Percentiles rank a stretch among this genome's conserved stretches.
Evolutionary conservation across 371 early-diverging fungal genomes (phyloP).

Genomic region (Mortierella sp.): DNA sequence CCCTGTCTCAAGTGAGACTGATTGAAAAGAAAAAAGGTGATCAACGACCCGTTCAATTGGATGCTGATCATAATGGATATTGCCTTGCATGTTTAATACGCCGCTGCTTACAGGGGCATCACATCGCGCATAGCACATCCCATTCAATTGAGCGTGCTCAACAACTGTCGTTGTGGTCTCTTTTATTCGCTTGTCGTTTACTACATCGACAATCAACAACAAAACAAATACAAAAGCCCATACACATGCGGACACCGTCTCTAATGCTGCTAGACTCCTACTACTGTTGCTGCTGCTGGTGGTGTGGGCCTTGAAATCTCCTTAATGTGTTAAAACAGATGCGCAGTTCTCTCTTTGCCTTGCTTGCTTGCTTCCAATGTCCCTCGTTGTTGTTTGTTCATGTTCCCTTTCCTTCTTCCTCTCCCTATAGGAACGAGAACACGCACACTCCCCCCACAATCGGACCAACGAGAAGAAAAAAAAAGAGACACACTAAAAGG

Average conservation of each 20-base stretch:
- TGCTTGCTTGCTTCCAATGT: background rate
- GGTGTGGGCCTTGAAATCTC: background rate
- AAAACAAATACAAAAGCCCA: background rate
- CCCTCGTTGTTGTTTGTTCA: background rate
- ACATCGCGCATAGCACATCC: background rate
- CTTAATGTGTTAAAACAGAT: background rate
- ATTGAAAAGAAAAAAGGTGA: background rate
- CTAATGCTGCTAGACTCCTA: too few species aligned
- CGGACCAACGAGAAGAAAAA: constrained; percentile 10
- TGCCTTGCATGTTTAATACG: background rate
- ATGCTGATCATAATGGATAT: background rate
- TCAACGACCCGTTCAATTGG: background rate
- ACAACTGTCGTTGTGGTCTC: too few species aligned
- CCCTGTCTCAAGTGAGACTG: background rate
- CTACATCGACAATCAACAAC: background rate
- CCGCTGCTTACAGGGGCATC: background rate
- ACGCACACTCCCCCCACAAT: background rate
- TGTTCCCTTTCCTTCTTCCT: background rate
- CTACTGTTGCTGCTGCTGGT: background rate
- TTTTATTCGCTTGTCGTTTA: background rate
- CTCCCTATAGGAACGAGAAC: background rate
- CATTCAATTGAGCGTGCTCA: too few species aligned
- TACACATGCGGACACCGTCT: background rate
- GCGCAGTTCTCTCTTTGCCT: background rate
- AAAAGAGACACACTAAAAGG: background rate